These are phyloP conservation scores for Ilex asprella DNA, from an alignment of 257 asterid species.

Conservation along the genomic window DNA sequence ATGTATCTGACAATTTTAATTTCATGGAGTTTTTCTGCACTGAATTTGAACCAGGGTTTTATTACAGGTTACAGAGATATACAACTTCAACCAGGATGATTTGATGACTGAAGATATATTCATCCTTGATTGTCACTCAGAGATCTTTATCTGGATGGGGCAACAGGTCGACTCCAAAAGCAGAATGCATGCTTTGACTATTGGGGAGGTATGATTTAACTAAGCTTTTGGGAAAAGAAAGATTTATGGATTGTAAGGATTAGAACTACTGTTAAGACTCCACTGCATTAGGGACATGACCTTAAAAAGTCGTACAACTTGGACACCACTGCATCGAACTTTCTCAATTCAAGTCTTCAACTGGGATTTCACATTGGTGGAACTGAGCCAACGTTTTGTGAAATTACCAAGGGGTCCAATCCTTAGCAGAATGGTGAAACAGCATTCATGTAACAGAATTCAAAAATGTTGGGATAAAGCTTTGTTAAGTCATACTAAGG, in stretches of 20 bases:
- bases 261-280: no score
- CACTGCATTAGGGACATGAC: neutral
- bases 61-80: constrained; percentile 81
- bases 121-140: constrained; percentile 84
- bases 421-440: neutral
- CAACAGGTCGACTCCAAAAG: constrained; percentile 61
- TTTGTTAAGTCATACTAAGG: no score
- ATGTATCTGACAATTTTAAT: neutral
- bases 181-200: constrained; percentile 61
- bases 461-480: no score
- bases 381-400: neutral
- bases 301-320: neutral
- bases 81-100: constrained; percentile 90
- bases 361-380: neutral
- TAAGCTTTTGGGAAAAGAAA: neutral
- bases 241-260: no score
- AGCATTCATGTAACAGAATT: no score
- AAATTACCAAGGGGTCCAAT: neutral
- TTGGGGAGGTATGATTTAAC: constrained; percentile 61
- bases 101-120: constrained; percentile 91
- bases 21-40: neutral
- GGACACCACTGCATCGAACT: neutral
- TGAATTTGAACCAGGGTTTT: constrained; percentile 10
- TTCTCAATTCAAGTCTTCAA: neutral
- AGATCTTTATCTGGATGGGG: constrained; percentile 91